phyloP scores from a whole-genome alignment of 2,329 filamentous ascomycete genomes.

The Fusarium continuum region DNA sequence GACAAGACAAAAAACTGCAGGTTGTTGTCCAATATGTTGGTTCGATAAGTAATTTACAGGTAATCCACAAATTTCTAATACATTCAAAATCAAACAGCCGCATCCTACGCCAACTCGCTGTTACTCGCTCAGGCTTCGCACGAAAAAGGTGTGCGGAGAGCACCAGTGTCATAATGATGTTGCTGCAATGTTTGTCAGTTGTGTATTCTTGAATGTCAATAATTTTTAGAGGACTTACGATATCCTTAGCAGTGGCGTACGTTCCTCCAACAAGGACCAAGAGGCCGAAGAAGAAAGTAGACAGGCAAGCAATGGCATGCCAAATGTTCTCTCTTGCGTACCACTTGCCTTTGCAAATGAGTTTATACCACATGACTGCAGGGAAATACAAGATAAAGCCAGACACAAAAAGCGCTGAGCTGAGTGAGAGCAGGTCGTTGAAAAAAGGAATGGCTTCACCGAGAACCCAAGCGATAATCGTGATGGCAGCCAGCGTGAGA shows the following conservation, averaged over 20 bases:
- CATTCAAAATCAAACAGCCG: too few species aligned
- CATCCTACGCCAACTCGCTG: too few species aligned
- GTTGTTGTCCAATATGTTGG: too few species aligned
- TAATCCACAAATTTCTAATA: too few species aligned
- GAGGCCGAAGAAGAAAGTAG: slow-evolving; percentile 30
- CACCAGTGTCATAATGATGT: slow-evolving; percentile 28
- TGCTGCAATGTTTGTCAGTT: not conserved
- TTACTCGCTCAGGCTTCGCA: not conserved
- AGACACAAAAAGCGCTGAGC: slow-evolving; percentile 58
- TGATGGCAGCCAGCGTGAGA: slow-evolving; percentile 63
- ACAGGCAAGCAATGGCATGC: slow-evolving; percentile 2
- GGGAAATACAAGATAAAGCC: slow-evolving; percentile 51
- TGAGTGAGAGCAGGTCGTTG: slow-evolving; percentile 66
- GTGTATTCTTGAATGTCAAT: fast-evolving
- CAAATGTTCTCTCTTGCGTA: slow-evolving; percentile 28
- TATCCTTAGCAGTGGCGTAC: slow-evolving; percentile 28
- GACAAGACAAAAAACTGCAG: too few species aligned
- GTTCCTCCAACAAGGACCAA: slow-evolving; percentile 26
- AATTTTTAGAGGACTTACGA: not conserved
- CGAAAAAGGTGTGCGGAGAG: slow-evolving; percentile 19
- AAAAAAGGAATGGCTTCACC: slow-evolving; percentile 78
- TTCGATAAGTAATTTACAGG: too few species aligned
- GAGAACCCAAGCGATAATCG: slow-evolving; percentile 54
- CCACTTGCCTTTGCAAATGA: slow-evolving; percentile 44
- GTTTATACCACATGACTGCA: slow-evolving; percentile 53